Conservation (phyloP, 2,329 filamentous ascomycete species). For the Penicillium sp. region DNA sequence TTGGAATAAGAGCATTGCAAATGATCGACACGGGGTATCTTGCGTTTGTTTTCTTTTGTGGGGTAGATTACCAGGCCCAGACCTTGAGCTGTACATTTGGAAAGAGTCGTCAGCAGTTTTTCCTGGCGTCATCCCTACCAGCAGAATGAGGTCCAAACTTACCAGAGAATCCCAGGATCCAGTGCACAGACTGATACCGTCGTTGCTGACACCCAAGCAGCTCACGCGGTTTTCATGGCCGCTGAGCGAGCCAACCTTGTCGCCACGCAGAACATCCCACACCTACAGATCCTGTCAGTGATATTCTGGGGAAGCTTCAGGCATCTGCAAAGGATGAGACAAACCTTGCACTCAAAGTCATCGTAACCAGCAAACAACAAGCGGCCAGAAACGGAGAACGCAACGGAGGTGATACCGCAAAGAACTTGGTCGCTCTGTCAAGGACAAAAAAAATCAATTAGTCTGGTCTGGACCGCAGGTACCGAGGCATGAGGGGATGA, state of each 20-base stretch:
- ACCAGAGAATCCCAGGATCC: constrained; percentile 99
- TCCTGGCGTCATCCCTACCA: background rate
- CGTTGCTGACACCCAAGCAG: constrained; percentile 97
- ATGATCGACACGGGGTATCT: constrained; percentile 42
- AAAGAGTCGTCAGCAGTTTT: constrained; percentile 11
- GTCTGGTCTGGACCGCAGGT: background rate
- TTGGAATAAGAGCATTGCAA: constrained; percentile 41
- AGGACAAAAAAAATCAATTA: constrained; percentile 10
- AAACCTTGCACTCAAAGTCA: constrained; percentile 99
- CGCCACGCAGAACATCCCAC: constrained; percentile 94
- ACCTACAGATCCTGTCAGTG: constrained; percentile 61
- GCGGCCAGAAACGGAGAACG: constrained; percentile 93
- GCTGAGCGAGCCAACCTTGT: constrained; percentile 94
- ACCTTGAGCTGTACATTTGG: constrained; percentile 69
- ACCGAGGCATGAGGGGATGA: background rate
- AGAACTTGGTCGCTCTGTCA: constrained; percentile 92
- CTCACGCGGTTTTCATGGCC: constrained; percentile 99
- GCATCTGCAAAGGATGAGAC: constrained; percentile 27
- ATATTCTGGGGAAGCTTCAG: background rate
- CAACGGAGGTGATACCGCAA: constrained; percentile 97
- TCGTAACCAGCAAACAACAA: constrained; percentile 97
- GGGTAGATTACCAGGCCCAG: constrained; percentile 70
- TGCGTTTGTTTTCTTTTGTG: constrained; percentile 30
- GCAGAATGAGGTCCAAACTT: constrained; percentile 47
- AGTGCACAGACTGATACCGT: constrained; percentile 98